Conservation (phyloP, 768 basidiomycete species). For the Cyclocybe aegerita region DNA sequence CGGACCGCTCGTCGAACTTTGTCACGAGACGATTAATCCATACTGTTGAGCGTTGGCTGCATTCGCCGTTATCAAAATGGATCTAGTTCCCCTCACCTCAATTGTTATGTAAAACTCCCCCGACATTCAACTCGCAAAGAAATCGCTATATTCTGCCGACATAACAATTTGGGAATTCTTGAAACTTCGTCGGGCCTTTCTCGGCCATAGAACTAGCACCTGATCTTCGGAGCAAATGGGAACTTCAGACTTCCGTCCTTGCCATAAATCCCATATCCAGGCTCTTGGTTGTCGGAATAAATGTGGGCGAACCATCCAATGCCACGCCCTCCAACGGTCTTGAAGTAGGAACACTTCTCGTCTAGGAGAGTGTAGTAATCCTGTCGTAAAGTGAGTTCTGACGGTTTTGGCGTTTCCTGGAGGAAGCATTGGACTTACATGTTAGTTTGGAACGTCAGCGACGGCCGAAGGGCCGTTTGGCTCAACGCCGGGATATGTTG, state of each 20-base stretch:
- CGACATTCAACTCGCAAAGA: too few relatives aligned
- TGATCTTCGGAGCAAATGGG: constrained; percentile 59
- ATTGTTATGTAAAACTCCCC: too few relatives aligned
- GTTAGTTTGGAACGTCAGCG: constrained; percentile 58
- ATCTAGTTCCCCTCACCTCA: too few relatives aligned
- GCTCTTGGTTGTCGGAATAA: constrained; percentile 63
- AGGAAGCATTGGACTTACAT: constrained; percentile 33
- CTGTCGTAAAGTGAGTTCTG: constrained; percentile 24
- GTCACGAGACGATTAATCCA: too few relatives aligned
- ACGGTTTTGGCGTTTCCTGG: neutral
- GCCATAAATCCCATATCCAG: constrained; percentile 72
- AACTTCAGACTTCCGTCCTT: constrained; percentile 54
- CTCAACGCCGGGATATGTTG: constrained; percentile 57
- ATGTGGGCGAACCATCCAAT: constrained; percentile 85
- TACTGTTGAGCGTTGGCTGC: too few relatives aligned
- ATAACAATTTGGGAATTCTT: too few relatives aligned
- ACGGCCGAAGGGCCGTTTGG: constrained; percentile 65
- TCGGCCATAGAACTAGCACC: constrained; percentile 39
- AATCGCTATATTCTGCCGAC: too few relatives aligned
- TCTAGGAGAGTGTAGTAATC: constrained; percentile 67
- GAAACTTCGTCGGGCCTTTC: too few relatives aligned
- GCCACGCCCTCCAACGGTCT: constrained; percentile 58
- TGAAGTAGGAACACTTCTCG: constrained; percentile 60
- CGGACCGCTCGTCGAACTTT: too few relatives aligned
- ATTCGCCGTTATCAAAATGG: too few relatives aligned